Base-by-base conservation (phyloP, 2,329 filamentous ascomycete genomes). In the Pyrenochaeta sp. region DNA sequence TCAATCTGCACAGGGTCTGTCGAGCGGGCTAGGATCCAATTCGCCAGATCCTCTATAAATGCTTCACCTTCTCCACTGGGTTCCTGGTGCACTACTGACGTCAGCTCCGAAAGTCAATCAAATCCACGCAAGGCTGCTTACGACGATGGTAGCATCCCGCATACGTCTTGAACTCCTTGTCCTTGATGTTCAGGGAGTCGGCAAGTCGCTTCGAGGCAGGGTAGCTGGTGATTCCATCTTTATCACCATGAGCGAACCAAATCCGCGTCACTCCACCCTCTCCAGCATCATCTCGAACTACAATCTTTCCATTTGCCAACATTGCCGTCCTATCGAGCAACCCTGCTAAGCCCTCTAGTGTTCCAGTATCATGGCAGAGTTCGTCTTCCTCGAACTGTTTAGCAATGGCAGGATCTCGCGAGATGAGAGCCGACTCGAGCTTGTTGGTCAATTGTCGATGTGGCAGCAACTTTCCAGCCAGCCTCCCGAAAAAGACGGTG, bases 331-430 rank as follows among this genome's bases (percentile, higher is more conserved):
- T 82, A 67, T 95, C 89, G 53, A 96, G 74, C 80, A 96, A 80
- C 0, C 83, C 86, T 0, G 87, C 81, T 22, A 96, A 68, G 1
- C 89, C 89, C 68, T 92, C 86, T n/a, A 96, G 77, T 6, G 92
- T 96, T 23, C 90, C 92, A 2, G 85, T 93, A 69, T 93, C 81
- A 72, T 96, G 91, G 69, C 86, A 84, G 38, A 96, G 76, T 35
- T 77, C 65, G 70, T 96, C 92, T 20, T 82, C 79, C 2, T 75
- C 73, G 53, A 89, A 80, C 18, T 76, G 79, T 60, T 81, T 75
- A 39, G 81, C 78, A 2, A 89, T 82, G 15, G 74, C 81, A 17
- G 80, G 75, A 69, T 93, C 88, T 17, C 90, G 82, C 23, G 81
- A 85, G 41, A 96, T 66, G 49, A 86, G 78, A 47, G 80, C 78